A percentile compares a stretch with the other conserved stretches of the same genome.
phyloP scores from a whole-genome alignment of 148 eudicot species.

The Rheum nobile region DNA sequence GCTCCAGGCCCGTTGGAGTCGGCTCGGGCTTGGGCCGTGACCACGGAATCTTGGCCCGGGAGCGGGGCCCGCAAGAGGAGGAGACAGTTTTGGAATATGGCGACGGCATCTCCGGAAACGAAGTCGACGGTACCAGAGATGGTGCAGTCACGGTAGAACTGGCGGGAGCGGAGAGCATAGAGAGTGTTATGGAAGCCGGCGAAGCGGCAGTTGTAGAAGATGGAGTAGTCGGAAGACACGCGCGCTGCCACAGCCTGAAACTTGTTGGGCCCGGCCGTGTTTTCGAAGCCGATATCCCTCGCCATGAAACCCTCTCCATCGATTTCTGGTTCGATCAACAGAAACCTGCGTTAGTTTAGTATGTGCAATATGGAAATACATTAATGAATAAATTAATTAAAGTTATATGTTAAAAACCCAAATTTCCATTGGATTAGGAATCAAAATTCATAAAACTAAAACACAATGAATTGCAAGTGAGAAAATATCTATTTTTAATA shows the following conservation, averaged over 20 bases:
- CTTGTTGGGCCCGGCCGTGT: slow-evolving; percentile 29
- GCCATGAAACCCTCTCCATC: slow-evolving; percentile 26
- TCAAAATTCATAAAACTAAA: no score
- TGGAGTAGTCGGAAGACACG: slow-evolving; percentile 21
- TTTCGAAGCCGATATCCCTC: slow-evolving; percentile 37
- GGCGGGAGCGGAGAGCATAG: slow-evolving; percentile 34
- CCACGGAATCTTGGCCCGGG: slow-evolving; percentile 30
- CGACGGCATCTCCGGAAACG: slow-evolving; percentile 54
- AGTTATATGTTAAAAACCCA: no score
- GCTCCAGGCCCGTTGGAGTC: slow-evolving; percentile 25
- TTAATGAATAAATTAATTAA: no score
- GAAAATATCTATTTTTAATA: no score
- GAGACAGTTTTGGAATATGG: slow-evolving; percentile 53
- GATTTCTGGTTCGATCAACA: background rate
- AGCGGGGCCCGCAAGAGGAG: slow-evolving; percentile 36
- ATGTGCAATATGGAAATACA: background rate
- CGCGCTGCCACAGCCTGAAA: slow-evolving; percentile 37
- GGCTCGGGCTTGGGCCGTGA: slow-evolving; percentile 54
- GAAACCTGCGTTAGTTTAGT: background rate
- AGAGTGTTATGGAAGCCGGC: slow-evolving; percentile 38
- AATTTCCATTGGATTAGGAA: no score
- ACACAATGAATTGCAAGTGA: no score
- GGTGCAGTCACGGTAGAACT: slow-evolving; percentile 53
- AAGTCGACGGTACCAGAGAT: slow-evolving; percentile 57
- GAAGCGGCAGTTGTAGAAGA: slow-evolving; percentile 34